Percentiles rank a stretch among this genome's conserved stretches.
Evolutionary conservation across 805 yeast genomes (phyloP).

Genomic region (Hanseniaspora opuntiae): DNA sequence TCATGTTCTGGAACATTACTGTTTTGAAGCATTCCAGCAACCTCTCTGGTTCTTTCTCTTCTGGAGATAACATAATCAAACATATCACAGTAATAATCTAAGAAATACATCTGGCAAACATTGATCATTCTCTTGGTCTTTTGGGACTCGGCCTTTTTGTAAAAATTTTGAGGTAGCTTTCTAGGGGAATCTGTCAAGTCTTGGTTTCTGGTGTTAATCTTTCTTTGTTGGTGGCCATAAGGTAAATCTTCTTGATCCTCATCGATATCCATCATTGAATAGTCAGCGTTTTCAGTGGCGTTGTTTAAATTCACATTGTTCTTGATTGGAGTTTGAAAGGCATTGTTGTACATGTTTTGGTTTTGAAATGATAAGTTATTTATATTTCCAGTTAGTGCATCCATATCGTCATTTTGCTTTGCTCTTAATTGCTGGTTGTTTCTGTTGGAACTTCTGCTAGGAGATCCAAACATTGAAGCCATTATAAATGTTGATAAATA

Average conservation of each 20-base stretch:
- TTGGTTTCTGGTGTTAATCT: constrained; percentile 6
- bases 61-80: constrained; percentile 83
- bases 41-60: constrained; percentile 65
- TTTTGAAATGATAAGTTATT: constrained; percentile 22
- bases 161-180: constrained; percentile 34
- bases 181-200: constrained; percentile 25
- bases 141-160: constrained; percentile 47
- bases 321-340: constrained; percentile 18
- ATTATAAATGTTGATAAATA: not conserved
- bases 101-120: constrained; percentile 84
- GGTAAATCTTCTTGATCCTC: constrained; percentile 13
- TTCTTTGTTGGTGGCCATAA: constrained; percentile 14
- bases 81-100: constrained; percentile 92
- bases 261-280: constrained; percentile 26
- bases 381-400: constrained; percentile 26
- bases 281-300: constrained; percentile 19
- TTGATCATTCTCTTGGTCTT: constrained; percentile 77
- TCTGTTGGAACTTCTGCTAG: constrained; percentile 5
- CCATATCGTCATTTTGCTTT: constrained; percentile 19
- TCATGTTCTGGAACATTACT: constrained; percentile 20
- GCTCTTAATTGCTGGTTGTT: not conserved
- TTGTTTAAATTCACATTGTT: constrained; percentile 14
- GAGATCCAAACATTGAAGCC: constrained; percentile 9
- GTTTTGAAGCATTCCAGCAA: constrained; percentile 39
- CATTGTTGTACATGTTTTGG: not conserved